Percentiles rank a stretch among this genome's conserved stretches.
phyloP scores from a whole-genome alignment of 805 yeast species.

The Cyberlindnera subsufficiens region DNA sequence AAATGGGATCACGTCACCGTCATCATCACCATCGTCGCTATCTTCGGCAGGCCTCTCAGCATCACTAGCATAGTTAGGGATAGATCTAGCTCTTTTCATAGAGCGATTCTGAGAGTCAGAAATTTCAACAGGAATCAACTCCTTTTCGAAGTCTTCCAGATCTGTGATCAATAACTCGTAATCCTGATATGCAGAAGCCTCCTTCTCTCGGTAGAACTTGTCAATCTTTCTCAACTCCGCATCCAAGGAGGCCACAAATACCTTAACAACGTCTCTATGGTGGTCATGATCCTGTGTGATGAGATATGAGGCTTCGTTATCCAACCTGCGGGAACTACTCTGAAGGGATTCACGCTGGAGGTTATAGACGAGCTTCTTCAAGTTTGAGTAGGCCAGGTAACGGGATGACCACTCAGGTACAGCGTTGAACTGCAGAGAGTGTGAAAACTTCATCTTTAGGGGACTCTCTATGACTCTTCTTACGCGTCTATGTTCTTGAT shows the following conservation, averaged over 20 bases:
- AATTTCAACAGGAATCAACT: conserved; percentile 5
- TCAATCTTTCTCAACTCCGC: conserved; percentile 73
- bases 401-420: conserved; percentile 97
- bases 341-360: conserved; percentile 59
- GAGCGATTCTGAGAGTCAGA: conserved; percentile 7
- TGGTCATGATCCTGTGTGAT: conserved; percentile 27
- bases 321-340: conserved; percentile 6
- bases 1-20: conserved; percentile 9
- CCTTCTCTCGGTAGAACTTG: conserved; percentile 64
- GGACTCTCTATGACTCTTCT: no score
- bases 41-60: conserved; percentile 17
- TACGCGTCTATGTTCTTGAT: no score
- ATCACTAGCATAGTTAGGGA: conserved; percentile 7
- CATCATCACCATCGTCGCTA: conserved; percentile 27
- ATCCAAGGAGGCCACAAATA: conserved; percentile 70
- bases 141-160: conserved; percentile 50
- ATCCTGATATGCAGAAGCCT: conserved; percentile 45
- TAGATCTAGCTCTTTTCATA: conserved; percentile 5
- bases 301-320: conserved; percentile 22
- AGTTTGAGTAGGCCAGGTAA: conserved; percentile 82
- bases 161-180: conserved; percentile 57
- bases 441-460: conserved; percentile 82
- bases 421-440: conserved; percentile 91
- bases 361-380: conserved; percentile 78
- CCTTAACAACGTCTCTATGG: conserved; percentile 42